phyloP scores from a whole-genome alignment of 2,329 filamentous ascomycete genomes.

The Hymenoscyphus albidus region DNA sequence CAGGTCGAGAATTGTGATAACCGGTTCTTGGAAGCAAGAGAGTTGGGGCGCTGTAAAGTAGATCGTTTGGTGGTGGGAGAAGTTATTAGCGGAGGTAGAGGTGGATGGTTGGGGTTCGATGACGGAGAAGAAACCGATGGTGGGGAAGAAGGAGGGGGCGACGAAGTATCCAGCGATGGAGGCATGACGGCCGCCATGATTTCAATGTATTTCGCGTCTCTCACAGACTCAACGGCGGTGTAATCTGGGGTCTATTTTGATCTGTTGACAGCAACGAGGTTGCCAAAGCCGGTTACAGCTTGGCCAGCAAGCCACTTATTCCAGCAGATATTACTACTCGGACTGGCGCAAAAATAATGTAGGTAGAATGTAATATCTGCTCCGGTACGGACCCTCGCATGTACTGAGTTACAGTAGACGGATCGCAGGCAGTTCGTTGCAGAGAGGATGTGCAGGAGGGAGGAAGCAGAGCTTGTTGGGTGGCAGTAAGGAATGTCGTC shows the following conservation, averaged over 20 bases:
- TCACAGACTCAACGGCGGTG: conserved; percentile 1
- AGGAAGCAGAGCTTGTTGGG: conserved; percentile 6
- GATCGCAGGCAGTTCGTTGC: conserved; percentile 2
- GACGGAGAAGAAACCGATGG: conserved; percentile 37
- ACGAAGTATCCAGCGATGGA: conserved; percentile 40
- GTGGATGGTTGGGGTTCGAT: conserved; percentile 50
- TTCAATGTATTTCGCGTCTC: background rate
- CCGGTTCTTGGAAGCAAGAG: conserved; percentile 75
- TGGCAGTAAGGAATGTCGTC: conserved; percentile 19
- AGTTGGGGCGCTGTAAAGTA: conserved; percentile 62
- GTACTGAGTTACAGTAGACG: background rate
- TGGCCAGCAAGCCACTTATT: conserved; percentile 30
- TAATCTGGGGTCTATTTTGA: background rate
- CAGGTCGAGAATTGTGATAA: conserved; percentile 78
- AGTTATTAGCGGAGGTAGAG: conserved; percentile 54
- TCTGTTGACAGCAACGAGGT: conserved; percentile 14
- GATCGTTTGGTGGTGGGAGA: conserved; percentile 53
- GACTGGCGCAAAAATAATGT: background rate
- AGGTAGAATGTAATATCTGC: background rate
- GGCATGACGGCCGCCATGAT: conserved; percentile 49
- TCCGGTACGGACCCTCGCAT: background rate
- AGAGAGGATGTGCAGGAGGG: background rate
- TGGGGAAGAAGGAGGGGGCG: conserved; percentile 51
- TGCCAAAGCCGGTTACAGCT: conserved; percentile 24
- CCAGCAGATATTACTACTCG: conserved; percentile 13